These are phyloP conservation scores for Colletotrichum sp. DNA, from an alignment of 2,329 filamentous ascomycete genomes.

Conservation along the genomic window DNA sequence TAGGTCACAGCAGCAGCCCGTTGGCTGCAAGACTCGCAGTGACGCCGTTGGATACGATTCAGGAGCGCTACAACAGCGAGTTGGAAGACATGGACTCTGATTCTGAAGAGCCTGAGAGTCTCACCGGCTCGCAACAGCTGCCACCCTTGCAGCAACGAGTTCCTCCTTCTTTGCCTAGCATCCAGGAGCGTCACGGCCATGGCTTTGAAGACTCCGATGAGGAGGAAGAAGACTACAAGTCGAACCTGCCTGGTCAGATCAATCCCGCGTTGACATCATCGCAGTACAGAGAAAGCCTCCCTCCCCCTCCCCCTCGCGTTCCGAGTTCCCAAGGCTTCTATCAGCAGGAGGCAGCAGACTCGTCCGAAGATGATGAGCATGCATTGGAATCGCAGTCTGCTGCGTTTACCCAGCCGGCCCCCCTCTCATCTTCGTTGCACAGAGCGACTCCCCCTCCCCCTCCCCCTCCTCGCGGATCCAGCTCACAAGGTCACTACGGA, in stretches of 20 bases:
- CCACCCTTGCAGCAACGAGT: neutral
- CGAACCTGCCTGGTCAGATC: neutral
- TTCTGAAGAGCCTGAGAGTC: conserved; percentile 11
- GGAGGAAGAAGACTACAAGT: neutral
- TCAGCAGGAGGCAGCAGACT: neutral
- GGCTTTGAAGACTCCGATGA: neutral
- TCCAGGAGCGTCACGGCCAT: neutral
- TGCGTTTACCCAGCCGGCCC: neutral
- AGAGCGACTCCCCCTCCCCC: neutral
- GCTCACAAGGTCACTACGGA: neutral
- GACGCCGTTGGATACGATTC: neutral
- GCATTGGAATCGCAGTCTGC: neutral
- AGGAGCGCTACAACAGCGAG: conserved; percentile 20
- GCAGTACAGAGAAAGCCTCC: neutral
- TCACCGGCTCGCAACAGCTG: conserved; percentile 4
- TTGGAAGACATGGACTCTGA: conserved; percentile 17
- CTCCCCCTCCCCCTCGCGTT: neutral
- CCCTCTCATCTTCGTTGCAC: neutral
- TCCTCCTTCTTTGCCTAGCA: neutral
- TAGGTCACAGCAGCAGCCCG: neutral
- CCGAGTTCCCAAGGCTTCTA: neutral
- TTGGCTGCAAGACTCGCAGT: neutral
- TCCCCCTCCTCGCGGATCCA: neutral
- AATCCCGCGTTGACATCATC: conserved; percentile 2
- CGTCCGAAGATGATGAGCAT: neutral